phyloP scores from a whole-genome alignment of 2,329 filamentous ascomycete species.

The Aspergillus pseudoviridinutans region DNA sequence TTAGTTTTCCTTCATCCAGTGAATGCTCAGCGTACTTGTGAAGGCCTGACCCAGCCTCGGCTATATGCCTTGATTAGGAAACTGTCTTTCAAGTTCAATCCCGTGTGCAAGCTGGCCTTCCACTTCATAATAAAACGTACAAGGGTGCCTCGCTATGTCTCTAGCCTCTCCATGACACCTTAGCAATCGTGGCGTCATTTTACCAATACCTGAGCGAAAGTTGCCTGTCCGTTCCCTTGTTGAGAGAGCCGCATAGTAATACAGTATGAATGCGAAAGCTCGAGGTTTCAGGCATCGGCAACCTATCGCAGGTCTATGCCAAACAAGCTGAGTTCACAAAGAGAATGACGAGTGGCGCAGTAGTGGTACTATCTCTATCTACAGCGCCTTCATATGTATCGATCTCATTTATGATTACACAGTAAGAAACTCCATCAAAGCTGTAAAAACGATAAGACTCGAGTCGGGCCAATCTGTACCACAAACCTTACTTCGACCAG shows the following conservation, averaged over 20 bases:
- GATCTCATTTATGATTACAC: not conserved
- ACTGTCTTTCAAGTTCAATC: slow-evolving; percentile 1
- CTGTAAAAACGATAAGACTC: not conserved
- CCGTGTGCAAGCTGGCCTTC: not conserved
- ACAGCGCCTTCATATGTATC: too few relatives aligned
- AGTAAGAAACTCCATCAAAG: not conserved
- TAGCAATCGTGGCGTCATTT: not conserved
- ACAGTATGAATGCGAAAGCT: not conserved
- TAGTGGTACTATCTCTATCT: too few relatives aligned
- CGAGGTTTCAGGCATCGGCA: not conserved
- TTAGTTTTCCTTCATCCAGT: not conserved
- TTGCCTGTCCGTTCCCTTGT: not conserved
- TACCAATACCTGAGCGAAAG: not conserved
- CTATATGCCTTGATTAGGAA: slow-evolving; percentile 18
- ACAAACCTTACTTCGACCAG: not conserved
- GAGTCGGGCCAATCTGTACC: not conserved
- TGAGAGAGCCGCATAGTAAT: not conserved
- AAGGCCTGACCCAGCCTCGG: slow-evolving; percentile 13
- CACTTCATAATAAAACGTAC: not conserved
- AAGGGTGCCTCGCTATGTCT: not conserved
- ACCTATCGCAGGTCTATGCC: not conserved
- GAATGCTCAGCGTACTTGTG: slow-evolving; percentile 8
- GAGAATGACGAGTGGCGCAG: too few relatives aligned
- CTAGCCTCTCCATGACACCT: not conserved
- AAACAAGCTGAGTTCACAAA: too few relatives aligned